These are phyloP conservation scores for Colletotrichum gloeosporioides DNA, from an alignment of 2,329 filamentous ascomycete species.

Conservation along the genomic window DNA sequence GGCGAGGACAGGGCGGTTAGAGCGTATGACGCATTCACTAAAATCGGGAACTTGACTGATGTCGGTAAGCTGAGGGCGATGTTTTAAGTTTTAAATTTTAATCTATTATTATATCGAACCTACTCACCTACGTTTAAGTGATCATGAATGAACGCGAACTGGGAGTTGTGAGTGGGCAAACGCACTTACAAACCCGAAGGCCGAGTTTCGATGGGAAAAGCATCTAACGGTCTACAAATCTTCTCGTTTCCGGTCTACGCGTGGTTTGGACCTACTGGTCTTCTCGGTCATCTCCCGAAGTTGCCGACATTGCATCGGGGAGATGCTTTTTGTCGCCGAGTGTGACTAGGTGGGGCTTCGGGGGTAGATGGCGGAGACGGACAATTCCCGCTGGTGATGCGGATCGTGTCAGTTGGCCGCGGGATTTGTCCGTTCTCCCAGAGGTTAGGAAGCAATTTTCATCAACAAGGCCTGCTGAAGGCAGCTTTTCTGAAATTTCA, in stretches of 20 bases:
- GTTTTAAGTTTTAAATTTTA: not conserved
- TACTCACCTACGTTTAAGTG: not conserved
- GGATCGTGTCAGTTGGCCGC: not conserved
- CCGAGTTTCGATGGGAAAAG: rapidly evolving
- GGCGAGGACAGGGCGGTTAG: not conserved
- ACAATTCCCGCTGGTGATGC: not conserved
- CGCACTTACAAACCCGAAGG: rapidly evolving
- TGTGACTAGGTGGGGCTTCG: not conserved
- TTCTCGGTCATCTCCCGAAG: not conserved
- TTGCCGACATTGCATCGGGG: not conserved
- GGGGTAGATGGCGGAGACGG: not conserved
- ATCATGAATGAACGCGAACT: rapidly evolving
- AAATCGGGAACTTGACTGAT: not conserved
- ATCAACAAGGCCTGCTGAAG: rapidly evolving
- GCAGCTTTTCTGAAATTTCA: not conserved
- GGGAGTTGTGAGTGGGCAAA: not conserved
- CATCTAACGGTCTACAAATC: rapidly evolving
- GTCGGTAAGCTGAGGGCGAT: not conserved
- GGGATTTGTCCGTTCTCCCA: not conserved
- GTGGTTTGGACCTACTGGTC: rapidly evolving
- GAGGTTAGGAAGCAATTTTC: rapidly evolving
- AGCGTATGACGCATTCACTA: not conserved
- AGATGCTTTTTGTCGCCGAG: rapidly evolving
- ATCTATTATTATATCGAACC: not conserved
- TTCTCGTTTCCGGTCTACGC: not conserved